Evolutionary conservation across 2,329 filamentous ascomycete genomes (phyloP).

Genomic region (Fusarium longipes): DNA sequence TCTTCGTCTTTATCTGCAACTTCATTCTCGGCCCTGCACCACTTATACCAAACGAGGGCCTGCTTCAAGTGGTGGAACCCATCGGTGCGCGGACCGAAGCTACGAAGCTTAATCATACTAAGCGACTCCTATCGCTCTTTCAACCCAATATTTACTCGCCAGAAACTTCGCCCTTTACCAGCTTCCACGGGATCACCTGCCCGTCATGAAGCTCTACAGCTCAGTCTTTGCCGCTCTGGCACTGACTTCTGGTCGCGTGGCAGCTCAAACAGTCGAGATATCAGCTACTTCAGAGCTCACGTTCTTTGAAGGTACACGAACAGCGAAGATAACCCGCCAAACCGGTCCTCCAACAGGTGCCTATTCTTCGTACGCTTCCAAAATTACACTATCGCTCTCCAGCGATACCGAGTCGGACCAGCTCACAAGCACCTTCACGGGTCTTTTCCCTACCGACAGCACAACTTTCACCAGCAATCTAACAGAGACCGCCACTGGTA

Average conservation of each 20-base stretch:
- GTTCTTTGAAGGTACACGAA: conserved; percentile 54
- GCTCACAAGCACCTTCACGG: conserved; percentile 59
- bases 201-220: conserved; percentile 42
- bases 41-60: conserved; percentile 7
- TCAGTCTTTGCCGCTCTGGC: conserved; percentile 41
- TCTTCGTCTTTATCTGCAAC: conserved; percentile 1
- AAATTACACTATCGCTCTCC: conserved; percentile 37
- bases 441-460: conserved; percentile 54
- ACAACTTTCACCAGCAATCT: conserved; percentile 52
- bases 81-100: conserved; percentile 5
- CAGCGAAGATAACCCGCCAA: conserved; percentile 53
- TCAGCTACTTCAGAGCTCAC: conserved; percentile 51
- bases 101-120: conserved; percentile 21
- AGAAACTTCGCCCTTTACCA: conserved; percentile 2
- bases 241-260: conserved; percentile 39
- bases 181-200: neutral
- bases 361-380: conserved; percentile 44
- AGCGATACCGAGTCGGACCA: conserved; percentile 34
- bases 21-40: conserved; percentile 1
- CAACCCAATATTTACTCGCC: conserved; percentile 3
- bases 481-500: conserved; percentile 54
- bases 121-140: conserved; percentile 16
- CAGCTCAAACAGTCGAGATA: conserved; percentile 47
- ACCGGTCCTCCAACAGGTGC: conserved; percentile 48
- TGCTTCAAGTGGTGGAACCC: neutral